These are phyloP conservation scores for Petunia secreta DNA, from an alignment of 257 asterid genomes.

Conservation along the genomic window DNA sequence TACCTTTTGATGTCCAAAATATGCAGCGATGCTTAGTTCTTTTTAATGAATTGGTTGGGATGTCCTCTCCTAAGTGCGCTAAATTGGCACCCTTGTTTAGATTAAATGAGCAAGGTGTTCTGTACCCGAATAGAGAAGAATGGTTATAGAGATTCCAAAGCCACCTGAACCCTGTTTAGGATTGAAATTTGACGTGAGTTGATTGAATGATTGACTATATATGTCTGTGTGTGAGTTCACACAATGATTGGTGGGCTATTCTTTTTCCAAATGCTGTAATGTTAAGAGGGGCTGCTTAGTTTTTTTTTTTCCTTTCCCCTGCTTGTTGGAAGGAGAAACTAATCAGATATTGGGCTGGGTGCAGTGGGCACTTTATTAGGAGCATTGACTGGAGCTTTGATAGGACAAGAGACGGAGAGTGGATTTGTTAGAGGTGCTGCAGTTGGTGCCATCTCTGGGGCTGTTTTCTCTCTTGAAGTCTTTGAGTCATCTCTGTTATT, in stretches of 20 bases:
- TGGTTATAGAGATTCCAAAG: background rate
- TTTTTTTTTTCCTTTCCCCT: background rate
- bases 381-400: constrained; percentile 94
- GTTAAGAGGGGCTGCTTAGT: background rate
- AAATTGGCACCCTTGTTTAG: background rate
- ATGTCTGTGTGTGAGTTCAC: too few species aligned
- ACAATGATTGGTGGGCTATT: background rate
- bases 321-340: background rate
- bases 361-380: constrained; percentile 95
- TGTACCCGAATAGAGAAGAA: background rate
- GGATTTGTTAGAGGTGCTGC: constrained; percentile 98
- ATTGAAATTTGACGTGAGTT: background rate
- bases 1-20: constrained; percentile 1
- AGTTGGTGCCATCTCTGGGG: constrained; percentile 96
- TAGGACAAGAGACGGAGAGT: constrained; percentile 97
- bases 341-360: constrained; percentile 23
- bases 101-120: background rate
- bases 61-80: background rate
- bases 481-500: constrained; percentile 79
- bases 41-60: background rate
- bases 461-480: constrained; percentile 98
- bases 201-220: background rate
- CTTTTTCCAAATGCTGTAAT: background rate
- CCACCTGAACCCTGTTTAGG: background rate
- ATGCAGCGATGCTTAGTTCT: background rate